phyloP scores from a whole-genome alignment of 352 stramenopile species.

The Phytophthora europaea region DNA sequence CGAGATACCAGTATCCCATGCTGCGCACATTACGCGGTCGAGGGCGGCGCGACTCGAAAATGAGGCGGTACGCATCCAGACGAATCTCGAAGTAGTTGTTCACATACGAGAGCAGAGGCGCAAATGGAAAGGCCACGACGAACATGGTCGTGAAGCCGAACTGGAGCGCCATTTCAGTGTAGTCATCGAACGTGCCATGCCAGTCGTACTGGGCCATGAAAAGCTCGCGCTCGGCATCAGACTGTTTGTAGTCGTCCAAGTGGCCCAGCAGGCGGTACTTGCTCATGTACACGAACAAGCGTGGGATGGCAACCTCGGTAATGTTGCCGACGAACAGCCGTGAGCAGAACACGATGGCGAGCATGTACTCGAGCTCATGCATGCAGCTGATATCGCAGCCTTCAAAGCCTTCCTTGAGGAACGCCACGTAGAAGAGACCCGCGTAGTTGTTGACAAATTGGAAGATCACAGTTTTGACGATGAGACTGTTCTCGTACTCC shows the following conservation, averaged over 20 bases:
- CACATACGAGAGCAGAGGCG: constrained; percentile 91
- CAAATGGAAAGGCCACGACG: constrained; percentile 94
- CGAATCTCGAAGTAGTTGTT: constrained; percentile 96
- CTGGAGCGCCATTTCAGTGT: constrained; percentile 93
- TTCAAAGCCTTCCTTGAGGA: constrained; percentile 90
- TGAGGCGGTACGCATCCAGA: constrained; percentile 88
- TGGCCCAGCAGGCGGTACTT: constrained; percentile 72
- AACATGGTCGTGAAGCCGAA: constrained; percentile 93
- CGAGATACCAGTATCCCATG: constrained; percentile 95
- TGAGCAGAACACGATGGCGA: constrained; percentile 94
- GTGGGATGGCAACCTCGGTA: constrained; percentile 78
- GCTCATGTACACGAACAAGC: constrained; percentile 79
- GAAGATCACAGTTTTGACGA: constrained; percentile 96
- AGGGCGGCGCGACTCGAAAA: constrained; percentile 83
- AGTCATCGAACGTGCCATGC: constrained; percentile 93
- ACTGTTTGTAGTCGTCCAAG: constrained; percentile 58
- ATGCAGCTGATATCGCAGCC: constrained; percentile 84
- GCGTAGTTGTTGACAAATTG: constrained; percentile 97
- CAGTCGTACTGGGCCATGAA: constrained; percentile 88
- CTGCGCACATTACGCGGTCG: constrained; percentile 83
- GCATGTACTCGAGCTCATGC: constrained; percentile 91
- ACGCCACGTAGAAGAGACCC: constrained; percentile 95
- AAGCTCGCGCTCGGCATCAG: constrained; percentile 73
- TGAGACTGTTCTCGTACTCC: constrained; percentile 93
- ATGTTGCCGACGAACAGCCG: constrained; percentile 86